Percentiles rank a stretch among this genome's conserved stretches.
Evolutionary conservation across 2,329 filamentous ascomycete species (phyloP).

Genomic region (Stagonosporopsis cucurbitacearum): DNA sequence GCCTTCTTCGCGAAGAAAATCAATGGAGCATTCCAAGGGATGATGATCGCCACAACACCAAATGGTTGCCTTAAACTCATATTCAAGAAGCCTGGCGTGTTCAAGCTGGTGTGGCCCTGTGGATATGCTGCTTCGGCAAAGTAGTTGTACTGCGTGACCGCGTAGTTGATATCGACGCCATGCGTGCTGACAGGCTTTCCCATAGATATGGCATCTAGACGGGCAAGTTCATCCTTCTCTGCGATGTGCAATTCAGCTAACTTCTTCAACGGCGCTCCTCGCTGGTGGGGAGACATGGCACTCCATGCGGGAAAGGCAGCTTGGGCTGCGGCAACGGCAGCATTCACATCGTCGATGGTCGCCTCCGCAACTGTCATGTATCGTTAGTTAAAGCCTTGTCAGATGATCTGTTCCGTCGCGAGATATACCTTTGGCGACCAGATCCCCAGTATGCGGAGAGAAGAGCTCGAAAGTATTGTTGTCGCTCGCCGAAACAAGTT

Average conservation of each 20-base stretch:
- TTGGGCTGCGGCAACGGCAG: conserved; percentile 34
- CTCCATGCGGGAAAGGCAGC: conserved; percentile 41
- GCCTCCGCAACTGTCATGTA: conserved; percentile 27
- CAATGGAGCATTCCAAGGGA: conserved; percentile 59
- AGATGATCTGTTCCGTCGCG: background rate
- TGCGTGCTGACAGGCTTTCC: conserved; percentile 83
- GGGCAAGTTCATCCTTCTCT: conserved; percentile 74
- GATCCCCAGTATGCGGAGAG: conserved; percentile 37
- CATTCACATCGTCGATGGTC: conserved; percentile 33
- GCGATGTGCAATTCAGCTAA: conserved; percentile 47
- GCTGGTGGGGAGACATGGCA: conserved; percentile 45
- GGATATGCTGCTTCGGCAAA: conserved; percentile 76
- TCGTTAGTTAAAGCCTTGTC: background rate
- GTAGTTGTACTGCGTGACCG: conserved; percentile 82
- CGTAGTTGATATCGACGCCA: conserved; percentile 72
- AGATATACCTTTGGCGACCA: conserved; percentile 35
- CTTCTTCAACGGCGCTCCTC: conserved; percentile 52
- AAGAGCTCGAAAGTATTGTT: conserved; percentile 35
- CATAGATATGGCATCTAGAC: conserved; percentile 82
- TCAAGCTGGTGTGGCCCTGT: conserved; percentile 77
- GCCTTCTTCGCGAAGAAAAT: conserved; percentile 39
- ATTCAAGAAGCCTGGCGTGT: conserved; percentile 55
- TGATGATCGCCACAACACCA: conserved; percentile 80
- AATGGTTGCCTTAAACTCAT: conserved; percentile 78
- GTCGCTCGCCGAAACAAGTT: conserved; percentile 39